Evolutionary conservation across 306 rosid genomes (phyloP).

Genomic region (Vigna radiata): DNA sequence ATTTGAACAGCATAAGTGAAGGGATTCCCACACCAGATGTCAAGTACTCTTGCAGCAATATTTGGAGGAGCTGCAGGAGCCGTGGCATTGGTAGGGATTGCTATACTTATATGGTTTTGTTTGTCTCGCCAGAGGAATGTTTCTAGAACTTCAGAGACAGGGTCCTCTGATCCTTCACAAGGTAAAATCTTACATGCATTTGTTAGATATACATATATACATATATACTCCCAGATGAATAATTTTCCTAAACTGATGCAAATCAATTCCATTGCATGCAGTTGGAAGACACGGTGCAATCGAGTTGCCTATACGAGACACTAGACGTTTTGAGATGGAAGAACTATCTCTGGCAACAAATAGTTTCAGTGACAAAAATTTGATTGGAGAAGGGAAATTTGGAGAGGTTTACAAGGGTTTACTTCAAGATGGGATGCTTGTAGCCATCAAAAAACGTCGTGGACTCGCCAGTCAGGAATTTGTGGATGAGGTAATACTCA

Average conservation of each 20-base stretch:
- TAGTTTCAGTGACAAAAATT: conserved; percentile 73
- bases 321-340: conserved; percentile 82
- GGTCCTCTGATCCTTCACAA: conserved; percentile 94
- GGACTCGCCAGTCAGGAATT: conserved; percentile 76
- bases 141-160: conserved; percentile 89
- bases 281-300: conserved; percentile 75
- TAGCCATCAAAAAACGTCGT: conserved; percentile 82
- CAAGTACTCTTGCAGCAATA: conserved; percentile 87
- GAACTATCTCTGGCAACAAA: conserved; percentile 83
- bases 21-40: conserved; percentile 69
- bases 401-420: conserved; percentile 91
- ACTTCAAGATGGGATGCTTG: conserved; percentile 93
- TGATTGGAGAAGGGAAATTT: conserved; percentile 89
- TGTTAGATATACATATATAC: not conserved
- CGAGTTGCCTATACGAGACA: conserved; percentile 66
- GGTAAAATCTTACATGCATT: conserved; percentile 54
- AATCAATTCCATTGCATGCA: conserved; percentile 48
- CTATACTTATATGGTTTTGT: conserved; percentile 65
- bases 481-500: conserved; percentile 72
- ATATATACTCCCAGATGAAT: not conserved
- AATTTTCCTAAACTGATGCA: conserved; percentile 19
- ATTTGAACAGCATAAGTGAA: conserved; percentile 64
- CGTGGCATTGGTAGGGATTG: conserved; percentile 85
- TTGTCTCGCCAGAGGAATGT: conserved; percentile 57
- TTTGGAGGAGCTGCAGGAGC: conserved; percentile 98